Conservation (phyloP, 805 yeast genomes). For the Kuraishia molischiana region DNA sequence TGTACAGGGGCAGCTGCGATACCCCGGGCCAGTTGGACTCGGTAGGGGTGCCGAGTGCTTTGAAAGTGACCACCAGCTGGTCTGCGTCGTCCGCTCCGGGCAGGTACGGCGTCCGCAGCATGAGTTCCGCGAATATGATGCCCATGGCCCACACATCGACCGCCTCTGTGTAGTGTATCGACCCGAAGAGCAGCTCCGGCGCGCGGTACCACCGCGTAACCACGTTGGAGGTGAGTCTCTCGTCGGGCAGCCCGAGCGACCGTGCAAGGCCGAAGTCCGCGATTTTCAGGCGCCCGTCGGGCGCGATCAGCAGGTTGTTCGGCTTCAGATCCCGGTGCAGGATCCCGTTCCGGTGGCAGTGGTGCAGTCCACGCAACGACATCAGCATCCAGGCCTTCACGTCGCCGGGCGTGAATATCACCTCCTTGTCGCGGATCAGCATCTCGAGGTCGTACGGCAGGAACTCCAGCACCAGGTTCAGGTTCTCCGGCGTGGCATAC, state of each 20-base stretch:
- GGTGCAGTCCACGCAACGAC: constrained; percentile 92
- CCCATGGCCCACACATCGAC: constrained; percentile 97
- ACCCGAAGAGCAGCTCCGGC: constrained; percentile 86
- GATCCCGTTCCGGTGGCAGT: constrained; percentile 86
- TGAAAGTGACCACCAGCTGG: constrained; percentile 87
- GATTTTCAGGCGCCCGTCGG: constrained; percentile 78
- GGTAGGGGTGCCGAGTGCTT: constrained; percentile 94
- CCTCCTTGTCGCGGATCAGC: constrained; percentile 68
- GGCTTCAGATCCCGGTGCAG: constrained; percentile 93
- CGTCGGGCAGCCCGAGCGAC: constrained; percentile 68
- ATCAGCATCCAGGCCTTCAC: constrained; percentile 89
- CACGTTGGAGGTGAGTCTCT: constrained; percentile 80
- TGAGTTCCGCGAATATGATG: constrained; percentile 88
- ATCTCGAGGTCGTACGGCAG: constrained; percentile 88
- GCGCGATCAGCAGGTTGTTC: constrained; percentile 77
- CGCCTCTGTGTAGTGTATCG: constrained; percentile 81
- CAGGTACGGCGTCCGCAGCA: constrained; percentile 89
- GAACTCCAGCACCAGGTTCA: constrained; percentile 88
- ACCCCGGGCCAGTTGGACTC: constrained; percentile 90
- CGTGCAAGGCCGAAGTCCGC: constrained; percentile 98
- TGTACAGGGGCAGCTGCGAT: constrained; percentile 65
- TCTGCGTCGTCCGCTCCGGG: constrained; percentile 90
- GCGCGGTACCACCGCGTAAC: constrained; percentile 98
- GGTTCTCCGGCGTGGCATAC: constrained; percentile 50
- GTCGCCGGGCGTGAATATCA: constrained; percentile 77